Conservation (phyloP, 345 rosid genomes). For the Geranium brycei region DNA sequence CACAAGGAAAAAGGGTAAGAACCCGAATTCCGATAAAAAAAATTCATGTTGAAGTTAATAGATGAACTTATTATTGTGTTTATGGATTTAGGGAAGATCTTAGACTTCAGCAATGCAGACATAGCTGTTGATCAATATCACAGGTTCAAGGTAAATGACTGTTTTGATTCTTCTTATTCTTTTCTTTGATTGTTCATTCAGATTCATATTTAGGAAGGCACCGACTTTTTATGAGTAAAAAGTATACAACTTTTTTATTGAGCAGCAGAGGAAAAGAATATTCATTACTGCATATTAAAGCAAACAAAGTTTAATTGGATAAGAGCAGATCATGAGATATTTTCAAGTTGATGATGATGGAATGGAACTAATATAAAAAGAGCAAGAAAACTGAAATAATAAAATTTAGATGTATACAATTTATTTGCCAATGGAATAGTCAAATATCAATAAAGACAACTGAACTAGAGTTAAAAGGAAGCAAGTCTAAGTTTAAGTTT, state of each 20-base stretch:
- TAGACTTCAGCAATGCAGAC: slow-evolving; percentile 96
- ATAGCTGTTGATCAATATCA: slow-evolving; percentile 86
- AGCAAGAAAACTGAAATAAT: not conserved
- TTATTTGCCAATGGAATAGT: not conserved
- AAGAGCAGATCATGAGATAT: not conserved
- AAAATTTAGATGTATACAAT: slow-evolving; percentile 10
- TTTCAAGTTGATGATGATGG: not conserved
- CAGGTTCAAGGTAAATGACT: slow-evolving; percentile 43
- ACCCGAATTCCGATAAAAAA: not conserved
- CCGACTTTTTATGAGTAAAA: not conserved
- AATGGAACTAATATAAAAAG: not conserved
- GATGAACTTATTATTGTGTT: not conserved
- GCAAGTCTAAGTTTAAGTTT: not conserved
- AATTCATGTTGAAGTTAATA: not conserved
- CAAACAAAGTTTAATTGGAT: not conserved
- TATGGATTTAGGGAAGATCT: slow-evolving; percentile 48
- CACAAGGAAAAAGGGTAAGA: slow-evolving; percentile 57
- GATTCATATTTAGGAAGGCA: too few relatives aligned
- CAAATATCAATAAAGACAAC: not conserved
- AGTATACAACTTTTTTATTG: not conserved
- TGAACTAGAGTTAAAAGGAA: not conserved
- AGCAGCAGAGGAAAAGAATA: not conserved
- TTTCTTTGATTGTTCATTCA: too few relatives aligned
- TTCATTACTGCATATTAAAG: not conserved
- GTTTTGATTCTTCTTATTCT: too few relatives aligned